These are phyloP conservation scores for Boletus sp. DNA, from an alignment of 768 basidiomycete species.

Conservation along the genomic window DNA sequence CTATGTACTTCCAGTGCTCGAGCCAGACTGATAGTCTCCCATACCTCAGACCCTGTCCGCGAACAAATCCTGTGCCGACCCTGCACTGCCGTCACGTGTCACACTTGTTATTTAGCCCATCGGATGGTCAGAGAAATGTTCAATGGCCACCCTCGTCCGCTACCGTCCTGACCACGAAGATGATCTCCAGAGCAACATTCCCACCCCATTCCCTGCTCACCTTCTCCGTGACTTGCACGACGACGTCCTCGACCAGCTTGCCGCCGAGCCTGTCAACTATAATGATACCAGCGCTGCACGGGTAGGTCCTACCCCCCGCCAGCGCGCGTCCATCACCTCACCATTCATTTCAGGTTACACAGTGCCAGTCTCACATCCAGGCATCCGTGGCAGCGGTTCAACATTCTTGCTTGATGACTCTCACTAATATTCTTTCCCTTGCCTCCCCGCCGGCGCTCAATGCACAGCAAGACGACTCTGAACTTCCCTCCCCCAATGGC, in stretches of 20 bases:
- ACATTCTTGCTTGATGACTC: constrained; percentile 68
- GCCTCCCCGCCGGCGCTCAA: constrained; percentile 22
- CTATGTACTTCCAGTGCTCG: too few relatives aligned
- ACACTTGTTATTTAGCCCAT: constrained; percentile 6
- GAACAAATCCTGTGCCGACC: not conserved
- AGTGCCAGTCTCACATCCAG: constrained; percentile 53
- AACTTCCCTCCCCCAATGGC: constrained; percentile 50
- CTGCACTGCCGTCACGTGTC: constrained; percentile 21
- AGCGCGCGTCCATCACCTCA: not conserved
- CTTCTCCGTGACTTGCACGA: constrained; percentile 8
- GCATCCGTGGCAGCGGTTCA: constrained; percentile 75
- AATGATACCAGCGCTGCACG: constrained; percentile 1
- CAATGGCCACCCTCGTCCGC: constrained; percentile 30
- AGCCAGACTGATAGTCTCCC: too few relatives aligned
- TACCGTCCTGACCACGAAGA: not conserved
- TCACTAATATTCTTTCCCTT: constrained; percentile 63
- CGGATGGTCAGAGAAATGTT: not conserved
- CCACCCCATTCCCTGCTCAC: constrained; percentile 23
- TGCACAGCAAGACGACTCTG: constrained; percentile 50
- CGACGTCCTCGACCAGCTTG: constrained; percentile 22
- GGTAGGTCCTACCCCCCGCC: not conserved
- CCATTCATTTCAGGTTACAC: constrained; percentile 1
- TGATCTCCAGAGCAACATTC: constrained; percentile 11
- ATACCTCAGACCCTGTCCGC: too few relatives aligned
- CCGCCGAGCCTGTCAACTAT: constrained; percentile 20